Base-by-base conservation (phyloP, 805 yeast genomes). In the Blastobotrys attinorum region DNA sequence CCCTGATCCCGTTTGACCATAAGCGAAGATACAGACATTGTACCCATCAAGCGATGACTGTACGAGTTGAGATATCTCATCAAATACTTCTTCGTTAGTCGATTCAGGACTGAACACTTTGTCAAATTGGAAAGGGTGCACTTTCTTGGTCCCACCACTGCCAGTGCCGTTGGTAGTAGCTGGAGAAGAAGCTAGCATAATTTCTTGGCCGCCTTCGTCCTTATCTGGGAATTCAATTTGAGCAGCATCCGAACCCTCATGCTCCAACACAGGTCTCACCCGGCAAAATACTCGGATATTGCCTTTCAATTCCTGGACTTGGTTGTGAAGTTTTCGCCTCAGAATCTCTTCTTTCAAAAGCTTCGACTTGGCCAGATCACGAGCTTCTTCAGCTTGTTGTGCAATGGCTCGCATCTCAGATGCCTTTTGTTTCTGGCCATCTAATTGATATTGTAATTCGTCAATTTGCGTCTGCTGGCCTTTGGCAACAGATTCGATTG, bases 1-100 rank as follows among this genome's bases (percentile, higher is more conserved):
- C 2, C 98, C 98, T 0, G 97, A 82, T 0, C 92, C 96, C 0
- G 98, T 92, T 62, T 90, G 98, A 1, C 98, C 98, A 60, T 92
- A 90, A 0, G 97, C 95, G 66, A 90, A 87, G 1, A 92, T 85
- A 61, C 97, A 88, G 2, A 88, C 96, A 53, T 87, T 87, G 56
- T 71, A 79, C 0, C 98, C 98, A 62, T 90, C 95, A 11, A 89
- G 61, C 0, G 94, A 79, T 66, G 75, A 86, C 60, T 87, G 96
- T 1, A 90, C 79, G 18, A 90, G 63, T 60, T 88, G 95, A 2
- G 92, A 80, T 1, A 90, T 75, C 56, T 90, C 98, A 23, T 77
- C 81, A 62, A 88, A 92, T 0, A 92, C 74, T 21, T 76, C 81
- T 1, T 50, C 52, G 58, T 90, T 90, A 2, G 73, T 57, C 7